Conservation (phyloP, 1,139 yeast species). For the Tardiomyces digboiensis region DNA sequence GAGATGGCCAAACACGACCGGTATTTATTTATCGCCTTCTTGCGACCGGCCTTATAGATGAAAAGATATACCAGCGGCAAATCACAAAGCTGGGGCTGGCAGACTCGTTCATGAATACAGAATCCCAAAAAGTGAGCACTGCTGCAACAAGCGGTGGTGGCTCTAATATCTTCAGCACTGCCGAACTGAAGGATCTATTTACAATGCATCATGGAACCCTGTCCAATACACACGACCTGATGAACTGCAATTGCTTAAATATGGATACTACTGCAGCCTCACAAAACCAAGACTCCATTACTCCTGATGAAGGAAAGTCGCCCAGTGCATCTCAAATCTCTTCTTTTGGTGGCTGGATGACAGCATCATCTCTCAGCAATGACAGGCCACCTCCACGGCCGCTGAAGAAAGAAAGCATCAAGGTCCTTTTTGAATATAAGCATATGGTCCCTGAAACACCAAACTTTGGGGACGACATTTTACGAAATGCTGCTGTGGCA, state of each 20-base stretch:
- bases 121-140: constrained; percentile 17
- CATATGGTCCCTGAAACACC: constrained; percentile 43
- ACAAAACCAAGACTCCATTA: background rate
- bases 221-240: constrained; percentile 77
- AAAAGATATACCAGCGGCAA: constrained; percentile 91
- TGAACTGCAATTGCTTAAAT: constrained; percentile 53
- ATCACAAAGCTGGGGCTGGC: constrained; percentile 75
- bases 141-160: constrained; percentile 6
- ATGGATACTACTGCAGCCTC: background rate
- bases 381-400: background rate
- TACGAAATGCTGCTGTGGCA: background rate
- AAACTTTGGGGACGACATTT: background rate
- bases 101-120: constrained; percentile 51
- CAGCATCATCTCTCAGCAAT: constrained; percentile 13
- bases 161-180: constrained; percentile 29
- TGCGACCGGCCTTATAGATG: constrained; percentile 81
- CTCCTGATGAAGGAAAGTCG: no score
- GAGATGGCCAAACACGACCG: constrained; percentile 82
- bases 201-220: constrained; percentile 41
- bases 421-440: constrained; percentile 45
- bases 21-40: constrained; percentile 74
- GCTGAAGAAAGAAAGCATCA: constrained; percentile 31
- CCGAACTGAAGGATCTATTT: constrained; percentile 70
- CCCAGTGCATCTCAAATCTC: background rate
- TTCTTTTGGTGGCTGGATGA: constrained; percentile 33